phyloP scores from a whole-genome alignment of 257 asterid species.

The Solanum okadae region DNA sequence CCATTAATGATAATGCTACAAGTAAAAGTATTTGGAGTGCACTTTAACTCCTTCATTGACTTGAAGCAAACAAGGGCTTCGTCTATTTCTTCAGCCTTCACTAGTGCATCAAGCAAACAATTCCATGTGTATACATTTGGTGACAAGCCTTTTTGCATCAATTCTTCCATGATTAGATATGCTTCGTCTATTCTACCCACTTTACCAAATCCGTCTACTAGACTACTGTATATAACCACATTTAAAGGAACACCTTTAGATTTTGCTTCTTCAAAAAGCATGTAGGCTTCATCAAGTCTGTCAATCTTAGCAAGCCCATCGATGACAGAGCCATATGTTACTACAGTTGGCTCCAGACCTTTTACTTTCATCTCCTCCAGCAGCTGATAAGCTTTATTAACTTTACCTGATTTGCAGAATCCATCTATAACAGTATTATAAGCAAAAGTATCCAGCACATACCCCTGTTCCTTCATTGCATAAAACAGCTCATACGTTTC shows the following conservation, averaged over 20 bases:
- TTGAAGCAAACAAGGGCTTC: conserved; percentile 96
- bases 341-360: conserved; percentile 74
- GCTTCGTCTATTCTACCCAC: conserved; percentile 97
- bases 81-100: conserved; percentile 82
- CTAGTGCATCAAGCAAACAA: conserved; percentile 90
- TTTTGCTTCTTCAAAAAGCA: conserved; percentile 99
- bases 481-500: conserved; percentile 79
- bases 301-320: conserved; percentile 98
- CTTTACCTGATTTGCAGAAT: conserved; percentile 89
- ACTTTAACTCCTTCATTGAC: conserved; percentile 74
- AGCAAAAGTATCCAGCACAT: conserved; percentile 72
- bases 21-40: conserved; percentile 50
- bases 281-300: conserved; percentile 93
- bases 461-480: conserved; percentile 86
- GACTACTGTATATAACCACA: conserved; percentile 76
- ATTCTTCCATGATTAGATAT: conserved; percentile 81
- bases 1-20: conserved; percentile 84
- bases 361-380: conserved; percentile 89
- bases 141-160: conserved; percentile 68
- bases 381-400: conserved; percentile 90
- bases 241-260: conserved; percentile 56
- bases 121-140: conserved; percentile 91
- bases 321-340: conserved; percentile 84
- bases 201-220: conserved; percentile 87
- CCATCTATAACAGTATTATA: conserved; percentile 90